Percentiles rank a stretch among this genome's conserved stretches.
phyloP scores from a whole-genome alignment of 1,284 basidiomycete species.

The Fomitopsis pinicola region DNA sequence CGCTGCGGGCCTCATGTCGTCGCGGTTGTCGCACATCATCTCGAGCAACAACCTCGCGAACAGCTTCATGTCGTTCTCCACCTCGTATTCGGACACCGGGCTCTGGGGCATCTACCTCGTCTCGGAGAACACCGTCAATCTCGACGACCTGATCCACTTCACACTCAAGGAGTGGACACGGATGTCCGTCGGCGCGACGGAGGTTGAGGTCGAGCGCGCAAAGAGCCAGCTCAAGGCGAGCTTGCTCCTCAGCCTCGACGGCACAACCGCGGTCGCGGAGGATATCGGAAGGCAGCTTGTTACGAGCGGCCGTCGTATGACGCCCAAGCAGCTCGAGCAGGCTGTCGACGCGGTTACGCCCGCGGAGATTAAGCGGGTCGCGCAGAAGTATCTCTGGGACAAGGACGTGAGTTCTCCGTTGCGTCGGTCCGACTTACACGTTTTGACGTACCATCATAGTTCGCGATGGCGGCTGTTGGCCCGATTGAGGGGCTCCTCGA shows the following conservation, averaged over 20 bases:
- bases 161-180: conserved; percentile 96
- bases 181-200: conserved; percentile 86
- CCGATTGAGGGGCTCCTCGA: conserved; percentile 85
- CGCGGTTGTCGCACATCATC: conserved; percentile 88
- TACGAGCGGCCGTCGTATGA: conserved; percentile 86
- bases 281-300: conserved; percentile 98
- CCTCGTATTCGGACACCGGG: conserved; percentile 99
- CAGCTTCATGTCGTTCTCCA: conserved; percentile 99
- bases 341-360: conserved; percentile 87
- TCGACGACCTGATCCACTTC: conserved; percentile 94
- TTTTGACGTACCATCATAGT: conserved; percentile 33
- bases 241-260: conserved; percentile 88
- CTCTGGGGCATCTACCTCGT: conserved; percentile 99
- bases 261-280: conserved; percentile 95
- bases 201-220: conserved; percentile 90
- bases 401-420: conserved; percentile 65
- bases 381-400: conserved; percentile 97
- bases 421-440: not conserved
- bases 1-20: conserved; percentile 85
- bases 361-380: conserved; percentile 92
- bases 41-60: conserved; percentile 96
- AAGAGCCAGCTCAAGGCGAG: conserved; percentile 98
- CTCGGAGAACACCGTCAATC: conserved; percentile 89
- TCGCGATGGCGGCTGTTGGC: conserved; percentile 81
- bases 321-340: conserved; percentile 91